These are phyloP conservation scores for Tylopilus sp. DNA, from an alignment of 1,284 basidiomycete genomes.

Conservation along the genomic window DNA sequence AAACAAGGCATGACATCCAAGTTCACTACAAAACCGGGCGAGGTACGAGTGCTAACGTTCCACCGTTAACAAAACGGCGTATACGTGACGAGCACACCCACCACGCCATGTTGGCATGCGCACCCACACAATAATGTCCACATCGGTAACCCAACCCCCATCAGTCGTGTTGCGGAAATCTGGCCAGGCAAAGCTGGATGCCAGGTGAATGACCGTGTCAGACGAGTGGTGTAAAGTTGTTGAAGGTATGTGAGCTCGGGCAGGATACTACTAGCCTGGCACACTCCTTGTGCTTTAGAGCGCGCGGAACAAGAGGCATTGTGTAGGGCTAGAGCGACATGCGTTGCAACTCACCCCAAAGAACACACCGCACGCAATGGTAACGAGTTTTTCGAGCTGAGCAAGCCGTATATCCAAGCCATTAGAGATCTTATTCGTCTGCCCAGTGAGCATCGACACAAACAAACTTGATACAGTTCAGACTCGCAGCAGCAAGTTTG, in stretches of 20 bases:
- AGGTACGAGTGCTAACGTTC: background rate
- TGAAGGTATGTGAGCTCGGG: too few relatives aligned
- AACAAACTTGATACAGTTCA: background rate
- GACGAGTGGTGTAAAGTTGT: too few relatives aligned
- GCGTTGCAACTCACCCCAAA: constrained; percentile 9
- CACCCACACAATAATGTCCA: constrained; percentile 5
- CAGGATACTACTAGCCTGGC: too few relatives aligned
- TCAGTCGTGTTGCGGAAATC: background rate
- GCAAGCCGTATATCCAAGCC: constrained; percentile 19
- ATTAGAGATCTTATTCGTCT: constrained; percentile 6
- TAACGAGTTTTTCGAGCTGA: rapidly evolving
- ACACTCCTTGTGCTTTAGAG: too few relatives aligned
- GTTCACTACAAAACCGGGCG: too few relatives aligned
- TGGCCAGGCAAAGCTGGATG: constrained; percentile 16
- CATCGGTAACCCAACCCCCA: constrained; percentile 16
- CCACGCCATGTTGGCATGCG: too few relatives aligned
- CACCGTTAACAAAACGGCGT: too few relatives aligned
- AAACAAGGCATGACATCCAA: background rate
- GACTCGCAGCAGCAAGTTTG: constrained; percentile 9
- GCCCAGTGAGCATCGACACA: background rate
- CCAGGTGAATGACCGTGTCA: too few relatives aligned
- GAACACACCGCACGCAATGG: background rate
- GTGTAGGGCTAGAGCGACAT: too few relatives aligned
- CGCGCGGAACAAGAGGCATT: too few relatives aligned
- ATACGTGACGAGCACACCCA: too few relatives aligned